Evolutionary conservation across 2,329 filamentous ascomycete genomes (phyloP).

Genomic region (Orbilia quercus): DNA sequence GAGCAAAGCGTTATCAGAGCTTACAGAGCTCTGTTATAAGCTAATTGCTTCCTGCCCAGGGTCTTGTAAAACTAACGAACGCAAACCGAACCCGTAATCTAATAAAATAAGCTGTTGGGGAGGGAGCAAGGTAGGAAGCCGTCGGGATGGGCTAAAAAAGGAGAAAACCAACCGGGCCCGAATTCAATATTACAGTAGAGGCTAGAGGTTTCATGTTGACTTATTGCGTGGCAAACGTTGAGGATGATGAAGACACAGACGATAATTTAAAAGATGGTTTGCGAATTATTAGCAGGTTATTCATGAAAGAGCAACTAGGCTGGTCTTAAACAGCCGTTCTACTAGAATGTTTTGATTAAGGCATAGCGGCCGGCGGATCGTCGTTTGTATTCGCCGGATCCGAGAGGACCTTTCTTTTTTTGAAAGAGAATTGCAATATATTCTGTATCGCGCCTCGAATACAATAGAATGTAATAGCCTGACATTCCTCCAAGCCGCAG

Average conservation of each 20-base stretch:
- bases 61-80: neutral
- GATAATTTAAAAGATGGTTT: conserved; percentile 18
- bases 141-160: conserved; percentile 34
- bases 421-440: neutral
- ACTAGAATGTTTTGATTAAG: conserved; percentile 31
- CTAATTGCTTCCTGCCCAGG: conserved; percentile 19
- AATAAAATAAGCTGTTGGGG: conserved; percentile 17
- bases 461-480: neutral
- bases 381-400: conserved; percentile 50
- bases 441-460: conserved; percentile 16
- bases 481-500: conserved; percentile 3
- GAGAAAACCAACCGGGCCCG: conserved; percentile 35
- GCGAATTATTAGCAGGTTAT: conserved; percentile 28
- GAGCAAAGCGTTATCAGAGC: conserved; percentile 14
- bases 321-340: conserved; percentile 16
- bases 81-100: conserved; percentile 28
- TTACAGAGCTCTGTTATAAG: conserved; percentile 21
- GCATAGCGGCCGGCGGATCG: conserved; percentile 38
- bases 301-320: conserved; percentile 18
- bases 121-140: conserved; percentile 14
- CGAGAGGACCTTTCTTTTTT: conserved; percentile 23
- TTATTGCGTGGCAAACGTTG: conserved; percentile 56
- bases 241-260: too few species aligned
- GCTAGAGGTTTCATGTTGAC: conserved; percentile 53
- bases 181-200: conserved; percentile 13